Evolutionary conservation across 495 filamentous ascomycete species (phyloP).

Genomic region (Hypoxylon lenormandii): DNA sequence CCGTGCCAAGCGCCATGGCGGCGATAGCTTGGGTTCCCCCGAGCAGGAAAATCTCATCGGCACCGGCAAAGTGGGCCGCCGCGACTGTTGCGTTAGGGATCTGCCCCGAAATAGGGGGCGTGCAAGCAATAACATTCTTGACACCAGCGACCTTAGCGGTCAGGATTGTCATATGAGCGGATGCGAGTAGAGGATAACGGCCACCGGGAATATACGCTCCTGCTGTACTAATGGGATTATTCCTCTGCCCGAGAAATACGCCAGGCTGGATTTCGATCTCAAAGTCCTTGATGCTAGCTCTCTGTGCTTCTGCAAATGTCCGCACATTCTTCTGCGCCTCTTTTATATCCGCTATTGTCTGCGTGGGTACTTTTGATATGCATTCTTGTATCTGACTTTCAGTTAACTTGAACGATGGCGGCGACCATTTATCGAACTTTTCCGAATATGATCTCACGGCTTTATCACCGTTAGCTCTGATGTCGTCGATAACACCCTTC

Average conservation of each 20-base stretch:
- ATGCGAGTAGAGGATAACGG: slow-evolving; percentile 67
- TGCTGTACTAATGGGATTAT: slow-evolving; percentile 57
- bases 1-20: slow-evolving; percentile 76
- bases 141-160: slow-evolving; percentile 69
- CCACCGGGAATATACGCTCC: slow-evolving; percentile 65
- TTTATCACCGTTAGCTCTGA: slow-evolving; percentile 60
- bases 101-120: slow-evolving; percentile 64
- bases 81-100: slow-evolving; percentile 65
- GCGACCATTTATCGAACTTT: slow-evolving; percentile 68
- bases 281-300: slow-evolving; percentile 59
- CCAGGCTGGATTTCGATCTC: slow-evolving; percentile 64
- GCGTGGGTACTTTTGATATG: slow-evolving; percentile 54
- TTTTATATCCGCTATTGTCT: slow-evolving; percentile 66
- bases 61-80: slow-evolving; percentile 66
- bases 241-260: slow-evolving; percentile 63
- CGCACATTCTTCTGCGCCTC: slow-evolving; percentile 64
- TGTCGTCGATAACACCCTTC: slow-evolving; percentile 62
- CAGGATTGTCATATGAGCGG: slow-evolving; percentile 69
- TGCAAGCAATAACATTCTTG: slow-evolving; percentile 63
- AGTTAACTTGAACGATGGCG: slow-evolving; percentile 60
- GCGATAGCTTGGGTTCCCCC: slow-evolving; percentile 69
- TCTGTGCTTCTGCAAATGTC: slow-evolving; percentile 63
- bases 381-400: slow-evolving; percentile 53
- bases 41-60: slow-evolving; percentile 66
- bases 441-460: slow-evolving; percentile 64